A percentile compares a stretch with the other conserved stretches of the same genome.
phyloP scores from a whole-genome alignment of 306 rosid species.

The Lathyrus sativus region DNA sequence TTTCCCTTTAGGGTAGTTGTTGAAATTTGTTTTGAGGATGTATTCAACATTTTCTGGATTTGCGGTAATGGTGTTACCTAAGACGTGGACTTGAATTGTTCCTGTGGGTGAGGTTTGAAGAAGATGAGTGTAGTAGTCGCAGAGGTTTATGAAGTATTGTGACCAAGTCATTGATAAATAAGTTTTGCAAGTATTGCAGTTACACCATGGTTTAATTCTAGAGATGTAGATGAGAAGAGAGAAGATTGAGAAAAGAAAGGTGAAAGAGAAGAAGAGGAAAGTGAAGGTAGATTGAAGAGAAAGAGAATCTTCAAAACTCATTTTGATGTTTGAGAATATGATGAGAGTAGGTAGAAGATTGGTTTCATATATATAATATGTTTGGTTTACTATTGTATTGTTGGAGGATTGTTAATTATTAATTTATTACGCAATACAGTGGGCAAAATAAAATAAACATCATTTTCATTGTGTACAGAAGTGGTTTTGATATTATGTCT shows the following conservation, averaged over 20 bases:
- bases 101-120: constrained; percentile 54
- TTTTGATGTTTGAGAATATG: neutral
- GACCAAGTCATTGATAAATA: constrained; percentile 58
- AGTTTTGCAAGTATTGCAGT: constrained; percentile 57
- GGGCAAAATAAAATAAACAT: constrained; percentile 5
- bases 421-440: constrained; percentile 9
- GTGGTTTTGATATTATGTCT: neutral
- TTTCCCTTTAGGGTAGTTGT: constrained; percentile 81
- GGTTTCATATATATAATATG: constrained; percentile 41
- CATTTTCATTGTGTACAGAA: neutral
- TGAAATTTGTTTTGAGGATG: constrained; percentile 70
- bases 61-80: constrained; percentile 67
- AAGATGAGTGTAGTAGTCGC: constrained; percentile 86
- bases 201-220: constrained; percentile 76
- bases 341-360: constrained; percentile 5
- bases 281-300: constrained; percentile 44
- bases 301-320: constrained; percentile 29
- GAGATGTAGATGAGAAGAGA: constrained; percentile 57
- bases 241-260: constrained; percentile 52
- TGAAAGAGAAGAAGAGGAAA: constrained; percentile 68
- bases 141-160: constrained; percentile 45
- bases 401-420: neutral
- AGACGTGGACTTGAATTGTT: constrained; percentile 66
- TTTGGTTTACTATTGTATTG: neutral
- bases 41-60: constrained; percentile 73